Evolutionary conservation across 768 basidiomycete genomes (phyloP), one percentile per base, ranked within the genome.

Genomic region (Kwoniella pini): DNA sequence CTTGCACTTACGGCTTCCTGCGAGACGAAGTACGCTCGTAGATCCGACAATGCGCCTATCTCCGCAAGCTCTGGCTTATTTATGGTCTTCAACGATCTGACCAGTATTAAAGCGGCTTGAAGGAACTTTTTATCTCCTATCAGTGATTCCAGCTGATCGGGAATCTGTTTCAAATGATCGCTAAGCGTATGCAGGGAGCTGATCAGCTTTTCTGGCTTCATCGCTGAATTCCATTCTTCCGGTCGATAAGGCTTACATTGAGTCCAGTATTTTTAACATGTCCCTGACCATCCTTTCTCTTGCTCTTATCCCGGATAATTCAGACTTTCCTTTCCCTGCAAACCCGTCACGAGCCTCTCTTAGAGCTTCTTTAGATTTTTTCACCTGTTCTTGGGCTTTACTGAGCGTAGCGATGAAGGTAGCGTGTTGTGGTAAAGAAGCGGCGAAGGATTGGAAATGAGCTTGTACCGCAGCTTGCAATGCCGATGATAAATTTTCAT

Each of bases 101-200:
- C 86, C 27, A 99, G 85, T 7, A 98, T 81, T 12, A 88, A 85
- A 1, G 95, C 85, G 1, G 96, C 95, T 67, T 92, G 88, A 33
- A 97, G 81, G 43, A 97, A 84, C 12, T 90, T 85, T 75, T 98
- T 98, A 78, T 98, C 96, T 3, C 93, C 91, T 72, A 97, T 91
- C n/a, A 98, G 80, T 2, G 88, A 87, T 78, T 99, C 96, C 21
- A 99, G 82, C 19, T 86, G 83, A 70, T 98, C 96, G 6, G 96
- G 95, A 3, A 98, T 87, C 43, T 87, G 83, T 78, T 92, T 93
- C 39, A 99, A 81, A 69, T 88, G 84, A 75, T 99, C 96, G 44
- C 94, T 97, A 53, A 2, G 21, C n/a, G 27, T 15, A 69, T 42
- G 33, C 33, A 15, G 33, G 15, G 33, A 36, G 33, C 33, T 7